phyloP scores from a whole-genome alignment of 129 eudicot genomes.

The Pittosporum tobira region DNA sequence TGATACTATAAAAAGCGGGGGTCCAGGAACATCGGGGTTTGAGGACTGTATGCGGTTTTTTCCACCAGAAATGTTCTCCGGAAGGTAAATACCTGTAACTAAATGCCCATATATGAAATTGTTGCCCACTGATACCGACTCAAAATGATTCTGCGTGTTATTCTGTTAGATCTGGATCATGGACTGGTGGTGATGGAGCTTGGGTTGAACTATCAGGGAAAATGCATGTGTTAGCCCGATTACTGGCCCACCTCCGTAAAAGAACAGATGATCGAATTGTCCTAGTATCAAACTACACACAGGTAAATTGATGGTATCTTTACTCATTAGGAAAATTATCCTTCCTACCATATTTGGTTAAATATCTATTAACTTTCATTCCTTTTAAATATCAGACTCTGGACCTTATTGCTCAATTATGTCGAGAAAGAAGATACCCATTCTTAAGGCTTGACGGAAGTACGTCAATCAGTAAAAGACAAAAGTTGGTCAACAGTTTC shows the following conservation, averaged over 20 bases:
- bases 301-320: slow-evolving; percentile 30
- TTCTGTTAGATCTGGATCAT: slow-evolving; percentile 84
- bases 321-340: neutral
- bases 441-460: slow-evolving; percentile 92
- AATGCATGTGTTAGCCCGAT: slow-evolving; percentile 90
- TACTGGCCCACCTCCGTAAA: slow-evolving; percentile 71
- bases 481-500: slow-evolving; percentile 91
- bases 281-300: slow-evolving; percentile 95
- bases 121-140: slow-evolving; percentile 5
- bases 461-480: slow-evolving; percentile 93
- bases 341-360: neutral
- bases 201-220: slow-evolving; percentile 99
- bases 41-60: slow-evolving; percentile 85
- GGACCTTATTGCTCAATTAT: slow-evolving; percentile 95
- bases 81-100: slow-evolving; percentile 41
- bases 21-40: slow-evolving; percentile 85
- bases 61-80: slow-evolving; percentile 91
- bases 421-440: slow-evolving; percentile 98
- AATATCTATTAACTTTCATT: slow-evolving; percentile 9
- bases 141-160: slow-evolving; percentile 6
- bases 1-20: slow-evolving; percentile 80
- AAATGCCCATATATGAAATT: slow-evolving; percentile 1
- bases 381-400: slow-evolving; percentile 45
- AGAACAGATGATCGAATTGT: slow-evolving; percentile 95
- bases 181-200: slow-evolving; percentile 93